Evolutionary conservation across 2,329 filamentous ascomycete genomes (phyloP).

Genomic region (Macrophomina pseudophaseolina): DNA sequence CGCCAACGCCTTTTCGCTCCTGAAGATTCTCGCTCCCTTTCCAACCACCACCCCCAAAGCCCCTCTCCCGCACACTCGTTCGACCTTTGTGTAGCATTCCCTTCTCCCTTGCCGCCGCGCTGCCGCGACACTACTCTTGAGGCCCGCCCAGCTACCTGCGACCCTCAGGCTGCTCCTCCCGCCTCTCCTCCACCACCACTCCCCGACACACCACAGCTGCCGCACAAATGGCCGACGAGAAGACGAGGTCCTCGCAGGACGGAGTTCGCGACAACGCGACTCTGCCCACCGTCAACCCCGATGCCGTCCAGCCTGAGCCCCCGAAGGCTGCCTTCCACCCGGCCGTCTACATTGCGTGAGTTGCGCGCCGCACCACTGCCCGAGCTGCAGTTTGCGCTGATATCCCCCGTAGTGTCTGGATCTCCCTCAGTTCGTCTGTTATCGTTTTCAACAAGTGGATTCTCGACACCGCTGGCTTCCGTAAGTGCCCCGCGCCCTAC

Average conservation of each 20-base stretch:
- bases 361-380: constrained; percentile 32
- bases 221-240: constrained; percentile 63
- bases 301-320: constrained; percentile 71
- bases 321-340: constrained; percentile 73
- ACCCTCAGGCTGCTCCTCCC: constrained; percentile 28
- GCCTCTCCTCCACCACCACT: constrained; percentile 11
- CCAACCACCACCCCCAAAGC: constrained; percentile 28
- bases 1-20: constrained; percentile 24
- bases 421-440: constrained; percentile 86
- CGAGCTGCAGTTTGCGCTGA: constrained; percentile 13
- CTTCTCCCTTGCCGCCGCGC: constrained; percentile 28
- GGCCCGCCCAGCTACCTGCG: constrained; percentile 20
- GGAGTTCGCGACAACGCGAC: constrained; percentile 67
- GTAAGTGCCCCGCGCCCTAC: constrained; percentile 56
- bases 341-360: constrained; percentile 79
- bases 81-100: constrained; percentile 28
- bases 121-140: constrained; percentile 4
- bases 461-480: constrained; percentile 81
- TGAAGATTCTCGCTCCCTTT: constrained; percentile 26
- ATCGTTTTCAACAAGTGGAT: constrained; percentile 99
- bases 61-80: constrained; percentile 30
- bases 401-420: constrained; percentile 73
- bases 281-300: constrained; percentile 81
- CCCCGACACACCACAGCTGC: constrained; percentile 61
- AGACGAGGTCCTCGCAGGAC: constrained; percentile 83